A percentile compares a stretch with the other conserved stretches of the same genome.
Conservation (phyloP, 441 rosid genomes). For the Gossypium trilobum region DNA sequence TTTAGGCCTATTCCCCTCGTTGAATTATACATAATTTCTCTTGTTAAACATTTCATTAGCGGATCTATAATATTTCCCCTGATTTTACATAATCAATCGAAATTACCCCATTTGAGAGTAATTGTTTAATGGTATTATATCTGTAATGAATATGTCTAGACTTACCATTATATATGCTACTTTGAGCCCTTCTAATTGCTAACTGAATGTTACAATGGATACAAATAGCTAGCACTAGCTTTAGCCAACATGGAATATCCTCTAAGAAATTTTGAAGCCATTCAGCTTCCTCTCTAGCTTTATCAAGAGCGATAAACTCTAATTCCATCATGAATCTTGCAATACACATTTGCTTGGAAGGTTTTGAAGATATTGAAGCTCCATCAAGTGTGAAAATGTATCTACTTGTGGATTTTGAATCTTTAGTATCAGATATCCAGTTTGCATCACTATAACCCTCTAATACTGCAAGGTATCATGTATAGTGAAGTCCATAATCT, state of each 20-base stretch:
- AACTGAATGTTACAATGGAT: neutral
- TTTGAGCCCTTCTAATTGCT: neutral
- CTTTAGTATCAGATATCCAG: too few species aligned
- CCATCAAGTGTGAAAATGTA: neutral
- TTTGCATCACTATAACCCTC: neutral
- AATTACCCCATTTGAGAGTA: too few species aligned
- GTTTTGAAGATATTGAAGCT: neutral
- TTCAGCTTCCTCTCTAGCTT: neutral
- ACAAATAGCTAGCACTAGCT: neutral
- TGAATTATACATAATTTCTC: too few species aligned
- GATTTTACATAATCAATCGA: too few species aligned
- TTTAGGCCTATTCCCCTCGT: too few species aligned
- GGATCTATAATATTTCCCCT: too few species aligned
- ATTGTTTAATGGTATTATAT: too few species aligned
- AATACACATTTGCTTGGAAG: neutral
- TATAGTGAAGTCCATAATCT: neutral
- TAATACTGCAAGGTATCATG: neutral
- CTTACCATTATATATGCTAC: neutral
- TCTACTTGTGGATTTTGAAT: too few species aligned
- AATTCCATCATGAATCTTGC: neutral
- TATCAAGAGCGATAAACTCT: neutral
- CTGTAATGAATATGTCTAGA: neutral
- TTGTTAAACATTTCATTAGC: too few species aligned
- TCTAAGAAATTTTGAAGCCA: neutral
- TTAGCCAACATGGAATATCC: neutral